These are phyloP conservation scores for Pleurotus platypus DNA, from an alignment of 768 basidiomycete species.

Conservation along the genomic window DNA sequence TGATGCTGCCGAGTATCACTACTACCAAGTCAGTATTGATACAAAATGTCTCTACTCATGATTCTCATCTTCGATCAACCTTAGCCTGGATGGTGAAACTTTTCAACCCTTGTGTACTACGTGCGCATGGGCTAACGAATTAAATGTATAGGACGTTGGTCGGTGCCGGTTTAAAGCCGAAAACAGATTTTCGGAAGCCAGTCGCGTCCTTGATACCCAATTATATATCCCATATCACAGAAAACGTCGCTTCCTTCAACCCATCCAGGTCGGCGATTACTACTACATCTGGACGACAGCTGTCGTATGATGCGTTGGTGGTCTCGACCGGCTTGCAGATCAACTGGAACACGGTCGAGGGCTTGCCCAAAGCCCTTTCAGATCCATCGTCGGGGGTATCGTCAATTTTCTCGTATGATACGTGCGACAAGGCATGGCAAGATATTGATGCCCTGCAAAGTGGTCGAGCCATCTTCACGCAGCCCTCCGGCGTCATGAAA, in stretches of 20 bases:
- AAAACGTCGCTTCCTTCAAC: constrained; percentile 70
- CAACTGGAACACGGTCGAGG: constrained; percentile 75
- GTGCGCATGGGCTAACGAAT: neutral
- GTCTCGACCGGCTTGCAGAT: constrained; percentile 87
- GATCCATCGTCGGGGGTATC: constrained; percentile 80
- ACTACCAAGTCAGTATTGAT: constrained; percentile 64
- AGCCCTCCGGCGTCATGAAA: constrained; percentile 90
- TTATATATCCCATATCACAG: constrained; percentile 67
- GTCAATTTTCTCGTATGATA: constrained; percentile 88
- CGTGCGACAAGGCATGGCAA: constrained; percentile 85
- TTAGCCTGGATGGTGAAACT: constrained; percentile 83
- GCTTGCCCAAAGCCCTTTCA: constrained; percentile 72
- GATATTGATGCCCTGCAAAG: constrained; percentile 73
- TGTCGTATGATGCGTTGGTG: constrained; percentile 83
- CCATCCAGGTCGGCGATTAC: constrained; percentile 73
- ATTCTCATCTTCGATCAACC: neutral
- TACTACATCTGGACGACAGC: constrained; percentile 62
- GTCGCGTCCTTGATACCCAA: constrained; percentile 70
- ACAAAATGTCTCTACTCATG: no score
- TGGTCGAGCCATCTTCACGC: constrained; percentile 87
- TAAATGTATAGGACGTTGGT: constrained; percentile 73
- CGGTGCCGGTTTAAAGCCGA: constrained; percentile 78
- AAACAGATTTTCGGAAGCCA: constrained; percentile 63
- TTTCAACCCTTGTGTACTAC: neutral
- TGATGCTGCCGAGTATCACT: constrained; percentile 77